These are phyloP conservation scores for Trametes punicea DNA, from an alignment of 768 basidiomycete species.

Conservation along the genomic window DNA sequence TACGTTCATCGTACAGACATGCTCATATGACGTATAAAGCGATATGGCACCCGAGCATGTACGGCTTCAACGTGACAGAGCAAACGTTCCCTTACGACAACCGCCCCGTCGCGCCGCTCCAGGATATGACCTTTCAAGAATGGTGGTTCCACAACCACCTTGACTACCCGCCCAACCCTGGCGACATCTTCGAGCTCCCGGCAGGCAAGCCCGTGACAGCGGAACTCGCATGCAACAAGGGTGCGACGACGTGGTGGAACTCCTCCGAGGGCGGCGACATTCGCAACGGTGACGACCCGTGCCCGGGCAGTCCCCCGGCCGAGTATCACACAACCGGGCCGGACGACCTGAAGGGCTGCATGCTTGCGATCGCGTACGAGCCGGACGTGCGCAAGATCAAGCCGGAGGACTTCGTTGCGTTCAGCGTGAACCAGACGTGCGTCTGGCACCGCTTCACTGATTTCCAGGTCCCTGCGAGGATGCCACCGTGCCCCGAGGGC, in stretches of 20 bases:
- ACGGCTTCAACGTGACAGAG: constrained; percentile 63
- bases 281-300: constrained; percentile 49
- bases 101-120: constrained; percentile 48
- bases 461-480: constrained; percentile 60
- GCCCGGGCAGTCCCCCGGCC: constrained; percentile 42
- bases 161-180: constrained; percentile 50
- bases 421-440: constrained; percentile 76
- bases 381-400: constrained; percentile 50
- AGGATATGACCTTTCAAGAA: constrained; percentile 37
- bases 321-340: constrained; percentile 54
- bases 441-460: constrained; percentile 69
- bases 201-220: constrained; percentile 52
- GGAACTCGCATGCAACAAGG: constrained; percentile 59
- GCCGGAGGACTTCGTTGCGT: constrained; percentile 68
- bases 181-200: constrained; percentile 57
- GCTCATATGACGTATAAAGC: constrained; percentile 31
- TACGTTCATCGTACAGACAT: neutral
- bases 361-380: constrained; percentile 73
- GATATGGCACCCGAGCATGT: constrained; percentile 57
- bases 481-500: constrained; percentile 65
- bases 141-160: constrained; percentile 68
- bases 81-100: constrained; percentile 59
- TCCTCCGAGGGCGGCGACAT: constrained; percentile 53
- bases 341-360: constrained; percentile 59
- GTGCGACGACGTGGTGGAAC: constrained; percentile 55